Evolutionary conservation across 2,329 filamentous ascomycete species (phyloP).

Genomic region (Trichoderma harzianum): DNA sequence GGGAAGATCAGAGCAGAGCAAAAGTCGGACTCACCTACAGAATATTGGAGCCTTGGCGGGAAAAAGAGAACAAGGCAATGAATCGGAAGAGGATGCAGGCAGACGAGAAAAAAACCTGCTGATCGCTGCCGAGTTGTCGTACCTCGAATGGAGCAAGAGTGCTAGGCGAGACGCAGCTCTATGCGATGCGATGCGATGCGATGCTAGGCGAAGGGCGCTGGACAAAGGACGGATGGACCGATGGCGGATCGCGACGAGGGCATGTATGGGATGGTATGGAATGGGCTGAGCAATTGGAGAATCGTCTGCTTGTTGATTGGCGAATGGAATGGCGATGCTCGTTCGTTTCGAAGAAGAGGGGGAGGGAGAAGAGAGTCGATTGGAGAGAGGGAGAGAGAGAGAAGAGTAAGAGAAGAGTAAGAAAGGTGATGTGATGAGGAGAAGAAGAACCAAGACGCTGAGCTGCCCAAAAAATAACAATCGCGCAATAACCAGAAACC

Average conservation of each 20-base stretch:
- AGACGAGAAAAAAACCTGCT: background rate
- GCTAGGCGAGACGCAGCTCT: background rate
- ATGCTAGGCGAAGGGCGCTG: conserved; percentile 1
- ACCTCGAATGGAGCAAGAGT: background rate
- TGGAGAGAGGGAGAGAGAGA: background rate
- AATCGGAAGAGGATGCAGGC: background rate
- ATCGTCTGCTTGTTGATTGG: background rate
- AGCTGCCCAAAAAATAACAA: background rate
- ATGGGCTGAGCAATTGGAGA: background rate
- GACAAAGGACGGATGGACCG: background rate
- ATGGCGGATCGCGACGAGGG: background rate
- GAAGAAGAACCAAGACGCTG: background rate
- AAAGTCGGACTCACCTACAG: background rate
- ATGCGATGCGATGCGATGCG: background rate
- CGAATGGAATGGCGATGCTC: background rate
- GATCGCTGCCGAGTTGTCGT: conserved; percentile 6
- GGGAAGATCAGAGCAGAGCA: background rate
- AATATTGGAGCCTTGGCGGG: background rate
- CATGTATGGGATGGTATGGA: background rate
- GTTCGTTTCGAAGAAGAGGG: background rate
- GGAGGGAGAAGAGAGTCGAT: background rate
- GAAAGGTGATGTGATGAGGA: background rate
- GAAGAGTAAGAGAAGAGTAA: background rate
- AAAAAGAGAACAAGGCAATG: background rate
- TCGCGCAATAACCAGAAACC: background rate